Base-by-base conservation (phyloP, 2,329 filamentous ascomycete genomes). In the Cercospora brassicicola region DNA sequence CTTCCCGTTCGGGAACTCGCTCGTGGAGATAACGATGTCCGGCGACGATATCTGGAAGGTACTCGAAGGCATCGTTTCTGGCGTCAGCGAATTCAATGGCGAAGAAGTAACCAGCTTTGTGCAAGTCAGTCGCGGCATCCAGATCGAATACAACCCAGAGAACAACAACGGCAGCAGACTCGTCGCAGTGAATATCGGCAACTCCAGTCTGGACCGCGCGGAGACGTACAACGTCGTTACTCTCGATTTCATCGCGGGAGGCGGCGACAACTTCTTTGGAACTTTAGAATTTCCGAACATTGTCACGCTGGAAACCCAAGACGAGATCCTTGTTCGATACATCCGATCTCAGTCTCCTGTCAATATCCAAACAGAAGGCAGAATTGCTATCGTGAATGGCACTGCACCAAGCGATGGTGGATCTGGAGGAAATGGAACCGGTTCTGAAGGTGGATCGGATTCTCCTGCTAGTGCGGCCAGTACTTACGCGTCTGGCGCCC, bases 1-100 rank as follows among this genome's bases (percentile, higher is more conserved):
- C 0, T 90, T 90, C 78, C 88, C 88, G 45, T 90, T 90, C 70
- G 86, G 86, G 64, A 90, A 90, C 77, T 82, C 87, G 55, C 82
- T 90, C 20, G 87, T 89, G 8, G 86, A 90, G 73, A 77, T 90
- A 15, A 79, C 75, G 0, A 82, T 86, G 69, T 79, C 80, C 0
- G 88, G 88, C 18, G 79, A 83, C 8, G 81, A 85, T 53, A 75
- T 90, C 4, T 87, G 85, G 83, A 80, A 83, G 51, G 81, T 86
- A 4, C 80, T 91, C 33, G 87, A 90, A 74, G 88, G 88, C 4
- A 82, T 86, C 66, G 82, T 89, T 3, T 83, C 84, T 4, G 79
- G 79, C 26, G 77, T 86, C 51, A 90, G 85, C 78, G 82, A 87
- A 71, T 82, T 81, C 73, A 89, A 87, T 75, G 77, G 82, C 8